A percentile compares a stretch with the other conserved stretches of the same genome.
These are phyloP conservation scores for Linnemannia hyalina DNA, from an alignment of 192 early-diverging fungal genomes.

Conservation along the genomic window DNA sequence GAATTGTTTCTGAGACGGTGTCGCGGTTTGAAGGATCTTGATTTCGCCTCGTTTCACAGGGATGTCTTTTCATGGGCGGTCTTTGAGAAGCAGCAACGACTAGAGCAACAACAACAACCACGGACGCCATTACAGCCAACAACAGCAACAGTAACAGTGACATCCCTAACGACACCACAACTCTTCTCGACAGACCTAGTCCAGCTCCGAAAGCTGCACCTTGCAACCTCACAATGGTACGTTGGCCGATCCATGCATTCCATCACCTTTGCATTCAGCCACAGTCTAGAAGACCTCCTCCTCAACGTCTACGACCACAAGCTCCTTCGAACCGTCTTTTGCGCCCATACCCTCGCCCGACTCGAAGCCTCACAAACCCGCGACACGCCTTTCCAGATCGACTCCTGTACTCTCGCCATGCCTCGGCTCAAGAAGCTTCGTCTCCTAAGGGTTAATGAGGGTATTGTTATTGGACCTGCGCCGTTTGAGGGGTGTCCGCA, in stretches of 20 bases:
- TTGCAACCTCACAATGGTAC: slow-evolving; percentile 23
- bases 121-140: not conserved
- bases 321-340: slow-evolving; percentile 14
- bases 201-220: not conserved
- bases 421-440: slow-evolving; percentile 18
- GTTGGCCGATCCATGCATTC: slow-evolving; percentile 4
- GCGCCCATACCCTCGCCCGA: not conserved
- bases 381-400: slow-evolving; percentile 8
- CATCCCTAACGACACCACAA: not conserved
- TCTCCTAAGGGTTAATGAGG: not conserved
- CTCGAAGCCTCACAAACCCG: not conserved
- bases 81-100: not conserved
- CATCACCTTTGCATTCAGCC: slow-evolving; percentile 9
- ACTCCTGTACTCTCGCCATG: not conserved
- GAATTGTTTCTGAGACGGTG: slow-evolving; percentile 18
- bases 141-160: not conserved
- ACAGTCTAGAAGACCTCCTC: slow-evolving; percentile 21
- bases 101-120: not conserved
- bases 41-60: slow-evolving; percentile 27
- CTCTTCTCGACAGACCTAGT: not conserved
- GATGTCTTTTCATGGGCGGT: slow-evolving; percentile 22
- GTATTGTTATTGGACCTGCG: slow-evolving; percentile 1
- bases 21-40: slow-evolving; percentile 7
- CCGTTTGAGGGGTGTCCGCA: slow-evolving; percentile 27
- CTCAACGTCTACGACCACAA: slow-evolving; percentile 20